Conservation (phyloP, 2,329 filamentous ascomycete genomes). For the Fusarium nodosum region DNA sequence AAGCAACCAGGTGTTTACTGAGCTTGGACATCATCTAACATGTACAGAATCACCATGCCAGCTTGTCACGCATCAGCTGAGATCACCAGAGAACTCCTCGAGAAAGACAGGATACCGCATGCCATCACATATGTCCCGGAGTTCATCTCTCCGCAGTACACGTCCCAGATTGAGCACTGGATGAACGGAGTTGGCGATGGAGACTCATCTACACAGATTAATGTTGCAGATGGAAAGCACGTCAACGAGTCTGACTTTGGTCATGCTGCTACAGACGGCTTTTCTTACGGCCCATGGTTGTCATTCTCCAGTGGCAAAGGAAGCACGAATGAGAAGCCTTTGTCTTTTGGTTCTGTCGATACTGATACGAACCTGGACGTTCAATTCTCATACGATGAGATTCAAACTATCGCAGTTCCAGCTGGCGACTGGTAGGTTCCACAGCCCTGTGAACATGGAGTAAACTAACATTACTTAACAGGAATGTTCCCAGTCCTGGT, state of each 20-base stretch:
- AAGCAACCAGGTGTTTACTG: accelerated
- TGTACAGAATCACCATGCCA: conserved; percentile 34
- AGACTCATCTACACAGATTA: conserved; percentile 28
- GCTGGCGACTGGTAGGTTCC: conserved; percentile 29
- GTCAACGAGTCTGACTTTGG: conserved; percentile 41
- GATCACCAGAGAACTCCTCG: conserved; percentile 26
- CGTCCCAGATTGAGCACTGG: conserved; percentile 35
- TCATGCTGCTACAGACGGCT: conserved; percentile 29
- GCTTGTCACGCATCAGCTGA: conserved; percentile 39
- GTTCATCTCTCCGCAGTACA: conserved; percentile 29
- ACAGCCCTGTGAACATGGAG: accelerated
- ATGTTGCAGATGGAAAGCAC: conserved; percentile 25
- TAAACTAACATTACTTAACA: conserved; percentile 1
- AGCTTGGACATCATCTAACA: background rate
- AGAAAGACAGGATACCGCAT: conserved; percentile 31
- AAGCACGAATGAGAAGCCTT: conserved; percentile 3
- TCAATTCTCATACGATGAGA: conserved; percentile 41
- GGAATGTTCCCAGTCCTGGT: conserved; percentile 41
- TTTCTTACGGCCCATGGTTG: conserved; percentile 36
- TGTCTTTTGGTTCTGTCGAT: conserved; percentile 27
- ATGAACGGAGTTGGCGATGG: conserved; percentile 38
- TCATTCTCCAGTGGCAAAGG: conserved; percentile 26
- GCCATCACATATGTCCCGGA: conserved; percentile 40
- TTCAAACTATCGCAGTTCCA: conserved; percentile 32
- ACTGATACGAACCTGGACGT: conserved; percentile 32